Conservation (phyloP, 805 yeast genomes). For the Pichia cephalocereana region DNA sequence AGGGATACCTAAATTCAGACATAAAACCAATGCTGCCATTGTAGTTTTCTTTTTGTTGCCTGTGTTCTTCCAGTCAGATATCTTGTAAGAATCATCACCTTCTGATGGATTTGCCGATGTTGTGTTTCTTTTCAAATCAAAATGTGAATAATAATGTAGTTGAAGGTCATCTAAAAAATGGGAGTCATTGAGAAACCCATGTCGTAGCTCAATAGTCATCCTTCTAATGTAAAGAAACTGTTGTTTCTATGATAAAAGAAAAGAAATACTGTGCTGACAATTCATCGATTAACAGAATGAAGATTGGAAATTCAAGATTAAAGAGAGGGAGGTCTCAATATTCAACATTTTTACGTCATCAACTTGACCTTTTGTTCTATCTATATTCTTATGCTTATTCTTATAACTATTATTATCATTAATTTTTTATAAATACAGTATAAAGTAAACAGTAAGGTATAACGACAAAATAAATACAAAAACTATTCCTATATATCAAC, state of each 20-base stretch:
- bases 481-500: background rate
- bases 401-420: too few species aligned
- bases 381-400: too few species aligned
- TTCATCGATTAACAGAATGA: too few species aligned
- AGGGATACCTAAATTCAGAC: conserved; percentile 89
- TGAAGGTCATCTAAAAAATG: conserved; percentile 21
- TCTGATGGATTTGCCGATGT: conserved; percentile 76
- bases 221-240: background rate
- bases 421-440: too few species aligned
- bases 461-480: too few species aligned
- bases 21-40: conserved; percentile 83
- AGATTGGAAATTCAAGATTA: too few species aligned
- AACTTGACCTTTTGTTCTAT: too few species aligned
- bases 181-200: conserved; percentile 26
- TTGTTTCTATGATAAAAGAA: too few species aligned
- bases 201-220: conserved; percentile 20
- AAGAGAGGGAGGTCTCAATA: too few species aligned
- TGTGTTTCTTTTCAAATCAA: conserved; percentile 84
- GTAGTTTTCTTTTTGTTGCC: conserved; percentile 88
- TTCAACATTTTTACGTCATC: too few species aligned
- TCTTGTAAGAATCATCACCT: conserved; percentile 55
- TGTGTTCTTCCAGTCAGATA: conserved; percentile 85
- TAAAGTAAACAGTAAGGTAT: too few species aligned
- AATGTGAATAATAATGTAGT: conserved; percentile 41
- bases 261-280: too few species aligned